Base-by-base conservation (phyloP, 306 rosid species). In the Prunus kanzakura region DNA sequence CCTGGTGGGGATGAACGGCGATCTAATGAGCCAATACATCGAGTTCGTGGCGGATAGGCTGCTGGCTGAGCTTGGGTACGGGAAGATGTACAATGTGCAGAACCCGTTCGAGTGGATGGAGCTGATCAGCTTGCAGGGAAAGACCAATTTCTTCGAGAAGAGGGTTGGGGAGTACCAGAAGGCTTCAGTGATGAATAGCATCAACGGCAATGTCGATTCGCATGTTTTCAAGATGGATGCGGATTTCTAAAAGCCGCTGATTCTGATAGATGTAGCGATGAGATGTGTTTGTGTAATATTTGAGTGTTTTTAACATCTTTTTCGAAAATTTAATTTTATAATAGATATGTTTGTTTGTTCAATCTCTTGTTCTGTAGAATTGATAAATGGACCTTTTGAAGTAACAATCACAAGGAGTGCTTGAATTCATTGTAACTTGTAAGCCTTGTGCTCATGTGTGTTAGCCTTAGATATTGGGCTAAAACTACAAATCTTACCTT, bases 51-150 rank as follows among this genome's bases (percentile, higher is more conserved):
- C 98, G 0, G 97, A 93, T n/a, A 67, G 98, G 50, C 82, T 93
- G 52, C 3, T 93, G 74, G 91, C 65, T 0, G 87, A 89, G 6
- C 78, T 93, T 14, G 98, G 97, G 16, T 87, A 67, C 6, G 88
- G 78, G 1, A 93, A 87, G 76, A 56, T 91, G 0, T 93, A 89
- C n/a, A 73, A 86, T 38, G 93, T 58, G 0, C 87, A 73, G 68
- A 93, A 93, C 68, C 98, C 98, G 0, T 93, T 93, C 27, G 98
- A 91, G 73, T 93, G 98, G 98, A 93, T 93, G 98, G 98, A 93
- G 77, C 65, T 93, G 82, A 93, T 93, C n/a, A 91, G 97, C 2
- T 79, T 93, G 68, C 97, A 93, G 70, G 96, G 98, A 23, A 93
- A 93, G 78, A 91, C 97, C 3, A 93, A 93, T 64, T 93, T 93